Percentiles rank a stretch among this genome's conserved stretches.
Conservation (phyloP, 2,329 filamentous ascomycete species). For the Ascosphaera acerosa region DNA sequence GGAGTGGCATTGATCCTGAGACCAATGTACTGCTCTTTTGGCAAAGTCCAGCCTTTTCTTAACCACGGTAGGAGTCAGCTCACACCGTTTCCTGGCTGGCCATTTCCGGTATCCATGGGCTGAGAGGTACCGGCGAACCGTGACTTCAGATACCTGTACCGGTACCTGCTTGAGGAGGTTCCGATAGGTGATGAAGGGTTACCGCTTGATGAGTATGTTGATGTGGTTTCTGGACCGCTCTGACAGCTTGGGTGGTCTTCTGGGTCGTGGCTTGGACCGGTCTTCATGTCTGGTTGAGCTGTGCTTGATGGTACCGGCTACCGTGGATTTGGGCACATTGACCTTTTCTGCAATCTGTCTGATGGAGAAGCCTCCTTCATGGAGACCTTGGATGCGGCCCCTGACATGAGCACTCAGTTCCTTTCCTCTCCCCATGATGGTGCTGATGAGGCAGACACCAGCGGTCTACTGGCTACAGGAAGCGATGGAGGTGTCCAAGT, state of each 20-base stretch:
- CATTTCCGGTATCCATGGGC: background rate
- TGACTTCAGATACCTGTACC: background rate
- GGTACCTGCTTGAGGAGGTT: background rate
- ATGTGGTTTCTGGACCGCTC: background rate
- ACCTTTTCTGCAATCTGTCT: background rate
- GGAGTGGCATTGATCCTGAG: background rate
- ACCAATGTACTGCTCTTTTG: background rate
- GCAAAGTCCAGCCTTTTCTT: background rate
- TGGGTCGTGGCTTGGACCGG: background rate
- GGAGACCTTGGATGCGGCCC: too few species aligned
- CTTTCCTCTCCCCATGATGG: too few species aligned
- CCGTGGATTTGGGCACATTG: background rate
- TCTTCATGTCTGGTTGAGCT: background rate
- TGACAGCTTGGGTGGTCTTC: background rate
- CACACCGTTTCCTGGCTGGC: constrained; percentile 1
- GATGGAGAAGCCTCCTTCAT: too few species aligned
- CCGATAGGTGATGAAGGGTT: too few species aligned
- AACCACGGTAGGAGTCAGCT: background rate
- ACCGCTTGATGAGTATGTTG: background rate
- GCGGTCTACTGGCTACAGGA: too few species aligned
- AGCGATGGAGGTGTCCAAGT: too few species aligned
- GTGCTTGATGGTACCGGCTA: background rate
- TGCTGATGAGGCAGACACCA: too few species aligned
- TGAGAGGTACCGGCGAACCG: background rate
- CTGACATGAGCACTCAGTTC: too few species aligned